Conservation (phyloP, 495 filamentous ascomycete species). For the Pseudevernia furfuracea region DNA sequence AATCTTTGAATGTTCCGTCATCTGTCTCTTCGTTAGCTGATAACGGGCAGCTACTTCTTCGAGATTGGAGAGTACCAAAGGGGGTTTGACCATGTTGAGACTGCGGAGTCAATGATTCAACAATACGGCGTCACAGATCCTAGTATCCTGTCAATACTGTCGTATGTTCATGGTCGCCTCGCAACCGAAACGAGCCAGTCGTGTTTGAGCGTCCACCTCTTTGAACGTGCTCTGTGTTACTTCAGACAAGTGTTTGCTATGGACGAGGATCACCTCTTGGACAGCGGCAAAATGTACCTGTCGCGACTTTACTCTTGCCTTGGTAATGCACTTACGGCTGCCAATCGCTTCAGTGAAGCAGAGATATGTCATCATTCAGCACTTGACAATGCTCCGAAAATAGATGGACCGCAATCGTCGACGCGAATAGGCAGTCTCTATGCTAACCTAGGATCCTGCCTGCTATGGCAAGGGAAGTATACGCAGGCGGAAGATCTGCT, state of each 20-base stretch:
- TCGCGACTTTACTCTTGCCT: slow-evolving; percentile 1
- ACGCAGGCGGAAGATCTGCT: not conserved
- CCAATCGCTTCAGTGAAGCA: slow-evolving; percentile 6
- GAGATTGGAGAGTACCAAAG: slow-evolving; percentile 5
- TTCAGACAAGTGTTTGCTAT: not conserved
- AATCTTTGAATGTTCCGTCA: not conserved
- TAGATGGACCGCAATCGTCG: not conserved
- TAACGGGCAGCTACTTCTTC: not conserved
- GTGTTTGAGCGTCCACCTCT: not conserved
- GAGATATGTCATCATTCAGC: not conserved
- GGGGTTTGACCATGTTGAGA: not conserved
- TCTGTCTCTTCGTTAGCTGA: not conserved
- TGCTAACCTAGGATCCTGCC: slow-evolving; percentile 5
- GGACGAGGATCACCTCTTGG: not conserved
- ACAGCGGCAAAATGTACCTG: not conserved
- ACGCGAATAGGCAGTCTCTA: not conserved
- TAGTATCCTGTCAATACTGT: not conserved
- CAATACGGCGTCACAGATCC: slow-evolving; percentile 2
- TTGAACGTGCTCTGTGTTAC: not conserved
- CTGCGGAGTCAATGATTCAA: not conserved
- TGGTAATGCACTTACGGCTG: not conserved
- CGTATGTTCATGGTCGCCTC: slow-evolving; percentile 2
- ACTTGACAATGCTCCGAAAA: not conserved
- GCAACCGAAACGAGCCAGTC: not conserved
- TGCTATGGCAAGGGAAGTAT: slow-evolving; percentile 2